phyloP scores from a whole-genome alignment of 2,329 filamentous ascomycete genomes.

The Clonostachys rosea region DNA sequence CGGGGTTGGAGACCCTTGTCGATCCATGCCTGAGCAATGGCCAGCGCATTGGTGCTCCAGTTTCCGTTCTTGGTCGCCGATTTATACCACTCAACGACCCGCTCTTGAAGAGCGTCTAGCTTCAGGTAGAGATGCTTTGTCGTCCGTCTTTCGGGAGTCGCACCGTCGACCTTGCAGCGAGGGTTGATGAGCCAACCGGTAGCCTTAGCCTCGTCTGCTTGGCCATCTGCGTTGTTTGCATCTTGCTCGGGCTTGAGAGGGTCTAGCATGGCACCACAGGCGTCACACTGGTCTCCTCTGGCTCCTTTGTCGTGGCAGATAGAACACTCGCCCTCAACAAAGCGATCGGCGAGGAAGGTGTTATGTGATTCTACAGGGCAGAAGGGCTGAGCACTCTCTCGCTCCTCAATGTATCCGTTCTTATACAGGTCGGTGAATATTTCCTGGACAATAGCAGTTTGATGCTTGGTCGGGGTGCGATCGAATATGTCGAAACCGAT shows the following conservation, averaged over 20 bases:
- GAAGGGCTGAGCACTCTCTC: conserved; percentile 83
- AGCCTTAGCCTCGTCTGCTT: conserved; percentile 16
- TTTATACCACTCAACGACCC: conserved; percentile 74
- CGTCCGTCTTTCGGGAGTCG: conserved; percentile 71
- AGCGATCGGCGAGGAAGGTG: conserved; percentile 80
- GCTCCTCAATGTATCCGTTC: conserved; percentile 84
- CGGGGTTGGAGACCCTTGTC: conserved; percentile 79
- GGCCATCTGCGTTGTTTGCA: conserved; percentile 21
- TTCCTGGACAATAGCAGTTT: conserved; percentile 89
- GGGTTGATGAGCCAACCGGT: conserved; percentile 67
- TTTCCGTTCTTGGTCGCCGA: conserved; percentile 68
- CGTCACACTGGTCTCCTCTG: conserved; percentile 70
- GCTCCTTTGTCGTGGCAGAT: conserved; percentile 70
- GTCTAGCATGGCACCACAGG: conserved; percentile 68
- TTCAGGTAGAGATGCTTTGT: conserved; percentile 92
- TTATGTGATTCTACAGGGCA: conserved; percentile 65
- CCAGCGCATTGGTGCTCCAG: conserved; percentile 71
- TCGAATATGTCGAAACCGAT: conserved; percentile 95
- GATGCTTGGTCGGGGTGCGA: conserved; percentile 80
- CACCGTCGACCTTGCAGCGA: conserved; percentile 85
- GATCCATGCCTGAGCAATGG: conserved; percentile 78
- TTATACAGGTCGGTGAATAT: conserved; percentile 86
- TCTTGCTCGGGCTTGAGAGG: conserved; percentile 52
- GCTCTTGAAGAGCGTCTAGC: conserved; percentile 75
- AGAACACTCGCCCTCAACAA: conserved; percentile 75